Conservation (phyloP, 176 grass and related monocot species). For the Eleusine indica region DNA sequence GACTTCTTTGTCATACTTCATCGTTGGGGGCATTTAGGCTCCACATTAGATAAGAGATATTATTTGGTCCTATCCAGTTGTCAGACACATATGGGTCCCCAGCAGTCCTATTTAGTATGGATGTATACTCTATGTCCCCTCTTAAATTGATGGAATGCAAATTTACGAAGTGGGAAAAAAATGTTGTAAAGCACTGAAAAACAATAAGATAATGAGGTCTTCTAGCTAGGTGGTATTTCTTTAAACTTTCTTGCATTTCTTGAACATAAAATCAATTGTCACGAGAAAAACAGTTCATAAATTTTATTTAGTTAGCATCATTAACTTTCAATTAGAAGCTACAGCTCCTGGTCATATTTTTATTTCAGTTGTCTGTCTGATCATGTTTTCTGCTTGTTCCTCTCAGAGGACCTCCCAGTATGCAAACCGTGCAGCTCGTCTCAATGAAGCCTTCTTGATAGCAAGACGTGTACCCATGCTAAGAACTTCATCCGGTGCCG, state of each 20-base stretch:
- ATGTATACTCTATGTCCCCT: not conserved
- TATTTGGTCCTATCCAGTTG: not conserved
- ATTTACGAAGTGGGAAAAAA: conserved; percentile 9
- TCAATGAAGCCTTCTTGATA: conserved; percentile 72
- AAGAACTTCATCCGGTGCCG: conserved; percentile 49
- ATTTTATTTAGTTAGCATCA: too few relatives aligned
- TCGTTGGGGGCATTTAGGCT: not conserved
- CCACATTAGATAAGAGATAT: not conserved
- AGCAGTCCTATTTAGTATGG: not conserved
- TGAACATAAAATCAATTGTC: not conserved
- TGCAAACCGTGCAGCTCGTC: conserved; percentile 43
- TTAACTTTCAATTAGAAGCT: conserved; percentile 8
- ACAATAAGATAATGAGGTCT: conserved; percentile 2
- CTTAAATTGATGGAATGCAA: not conserved
- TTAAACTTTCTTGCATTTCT: not conserved
- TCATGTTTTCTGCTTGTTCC: conserved; percentile 7
- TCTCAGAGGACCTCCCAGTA: conserved; percentile 65
- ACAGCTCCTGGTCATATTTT: not conserved
- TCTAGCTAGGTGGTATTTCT: not conserved
- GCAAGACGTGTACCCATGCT: conserved; percentile 56
- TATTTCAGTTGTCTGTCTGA: conserved; percentile 27
- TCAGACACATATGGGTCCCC: not conserved
- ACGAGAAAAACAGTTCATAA: not conserved
- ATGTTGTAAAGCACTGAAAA: conserved; percentile 13
- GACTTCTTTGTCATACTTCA: not conserved